Evolutionary conservation across 2,329 filamentous ascomycete species (phyloP).

Genomic region (Xylaria sp.): DNA sequence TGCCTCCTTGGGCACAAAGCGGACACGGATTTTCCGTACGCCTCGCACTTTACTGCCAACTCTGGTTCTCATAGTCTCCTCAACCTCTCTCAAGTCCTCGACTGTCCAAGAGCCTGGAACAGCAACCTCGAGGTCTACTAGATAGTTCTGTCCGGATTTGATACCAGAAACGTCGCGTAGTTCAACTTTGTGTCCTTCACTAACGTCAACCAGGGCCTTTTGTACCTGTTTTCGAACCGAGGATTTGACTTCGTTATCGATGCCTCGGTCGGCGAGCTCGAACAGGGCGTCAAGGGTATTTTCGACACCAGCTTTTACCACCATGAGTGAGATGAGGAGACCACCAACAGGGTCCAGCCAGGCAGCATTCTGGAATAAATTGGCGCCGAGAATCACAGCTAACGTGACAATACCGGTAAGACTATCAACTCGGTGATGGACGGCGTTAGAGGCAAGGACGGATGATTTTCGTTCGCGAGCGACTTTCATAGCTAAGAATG

Average conservation of each 20-base stretch:
- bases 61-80: conserved; percentile 76
- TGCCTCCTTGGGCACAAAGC: conserved; percentile 79
- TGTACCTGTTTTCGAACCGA: conserved; percentile 74
- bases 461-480: conserved; percentile 94
- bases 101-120: conserved; percentile 83
- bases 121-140: conserved; percentile 88
- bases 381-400: conserved; percentile 87
- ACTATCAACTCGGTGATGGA: conserved; percentile 96
- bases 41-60: conserved; percentile 84
- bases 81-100: conserved; percentile 73
- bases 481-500: conserved; percentile 83
- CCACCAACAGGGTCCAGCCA: conserved; percentile 97
- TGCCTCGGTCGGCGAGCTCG: conserved; percentile 89
- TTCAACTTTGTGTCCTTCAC: conserved; percentile 68
- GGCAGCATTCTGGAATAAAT: conserved; percentile 82
- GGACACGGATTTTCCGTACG: conserved; percentile 82
- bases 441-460: conserved; percentile 92
- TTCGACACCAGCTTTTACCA: conserved; percentile 86
- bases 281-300: conserved; percentile 86
- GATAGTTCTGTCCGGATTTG: conserved; percentile 96
- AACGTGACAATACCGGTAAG: conserved; percentile 94
- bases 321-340: conserved; percentile 90
- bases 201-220: conserved; percentile 66
- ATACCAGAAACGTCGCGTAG: conserved; percentile 85
- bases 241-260: conserved; percentile 84